Evolutionary conservation across 2,329 filamentous ascomycete genomes (phyloP).

Genomic region (Harringtonia aguacate): DNA sequence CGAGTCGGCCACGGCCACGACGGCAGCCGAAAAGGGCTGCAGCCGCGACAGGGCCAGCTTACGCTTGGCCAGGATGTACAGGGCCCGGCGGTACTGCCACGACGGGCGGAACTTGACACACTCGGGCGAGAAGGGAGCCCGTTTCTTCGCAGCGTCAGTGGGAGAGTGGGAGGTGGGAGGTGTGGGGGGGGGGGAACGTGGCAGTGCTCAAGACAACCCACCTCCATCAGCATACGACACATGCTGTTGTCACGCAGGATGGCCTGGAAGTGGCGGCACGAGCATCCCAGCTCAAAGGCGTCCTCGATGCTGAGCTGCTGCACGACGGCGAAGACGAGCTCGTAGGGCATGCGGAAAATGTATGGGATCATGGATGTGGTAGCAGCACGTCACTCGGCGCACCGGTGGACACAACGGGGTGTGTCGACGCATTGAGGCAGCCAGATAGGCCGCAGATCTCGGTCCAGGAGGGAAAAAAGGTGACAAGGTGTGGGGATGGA

Average conservation of each 20-base stretch:
- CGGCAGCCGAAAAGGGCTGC: slow-evolving; percentile 48
- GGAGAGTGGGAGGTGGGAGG: background rate
- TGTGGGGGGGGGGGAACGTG: slow-evolving; percentile 14
- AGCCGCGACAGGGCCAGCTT: slow-evolving; percentile 49
- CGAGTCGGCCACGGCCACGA: slow-evolving; percentile 45
- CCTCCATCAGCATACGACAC: slow-evolving; percentile 47
- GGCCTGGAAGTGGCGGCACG: slow-evolving; percentile 38
- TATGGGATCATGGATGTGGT: slow-evolving; percentile 16
- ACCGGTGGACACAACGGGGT: background rate
- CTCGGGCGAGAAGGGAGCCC: slow-evolving; percentile 1
- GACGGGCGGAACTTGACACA: background rate
- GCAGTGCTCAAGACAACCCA: slow-evolving; percentile 25
- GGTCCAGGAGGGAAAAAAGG: too few species aligned
- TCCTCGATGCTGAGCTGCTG: slow-evolving; percentile 45
- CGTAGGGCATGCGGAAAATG: slow-evolving; percentile 41
- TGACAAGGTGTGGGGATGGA: too few species aligned
- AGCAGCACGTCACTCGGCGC: background rate
- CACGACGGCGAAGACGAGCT: slow-evolving; percentile 51
- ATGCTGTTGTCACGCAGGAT: slow-evolving; percentile 43
- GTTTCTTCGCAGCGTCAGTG: background rate
- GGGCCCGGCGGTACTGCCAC: slow-evolving; percentile 35
- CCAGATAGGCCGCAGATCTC: too few species aligned
- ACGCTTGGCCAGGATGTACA: slow-evolving; percentile 52
- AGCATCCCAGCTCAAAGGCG: slow-evolving; percentile 42
- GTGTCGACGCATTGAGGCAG: too few species aligned